Evolutionary conservation across 108 stramenopile genomes (phyloP).

Genomic region (Skeletonema menzelii): DNA sequence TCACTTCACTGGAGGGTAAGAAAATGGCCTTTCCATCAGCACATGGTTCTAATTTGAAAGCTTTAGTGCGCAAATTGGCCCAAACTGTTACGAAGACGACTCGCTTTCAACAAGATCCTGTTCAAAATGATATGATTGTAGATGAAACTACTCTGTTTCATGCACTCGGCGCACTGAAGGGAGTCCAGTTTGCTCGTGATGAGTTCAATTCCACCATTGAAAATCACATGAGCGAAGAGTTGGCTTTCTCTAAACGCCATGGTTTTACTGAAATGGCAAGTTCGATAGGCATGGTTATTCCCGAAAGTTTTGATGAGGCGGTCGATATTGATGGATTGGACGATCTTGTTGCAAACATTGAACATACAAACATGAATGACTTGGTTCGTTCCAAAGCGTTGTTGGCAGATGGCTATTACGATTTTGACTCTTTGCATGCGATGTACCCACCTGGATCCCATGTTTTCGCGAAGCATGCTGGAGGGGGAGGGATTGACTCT

Average conservation of each 20-base stretch:
- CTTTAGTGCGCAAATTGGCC: conserved; percentile 57
- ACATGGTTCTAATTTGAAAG: conserved; percentile 19
- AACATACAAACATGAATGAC: conserved; percentile 27
- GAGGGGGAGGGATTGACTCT: conserved; percentile 57
- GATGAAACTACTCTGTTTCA: conserved; percentile 50
- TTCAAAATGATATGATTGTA: conserved; percentile 30
- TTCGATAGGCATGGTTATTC: conserved; percentile 45
- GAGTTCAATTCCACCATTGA: conserved; percentile 53
- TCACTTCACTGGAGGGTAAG: conserved; percentile 1
- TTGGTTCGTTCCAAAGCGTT: conserved; percentile 14
- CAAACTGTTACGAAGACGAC: conserved; percentile 55
- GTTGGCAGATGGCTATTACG: conserved; percentile 49
- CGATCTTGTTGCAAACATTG: conserved; percentile 49
- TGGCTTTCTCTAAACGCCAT: conserved; percentile 51
- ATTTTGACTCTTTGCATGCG: conserved; percentile 59
- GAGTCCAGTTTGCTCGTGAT: conserved; percentile 57
- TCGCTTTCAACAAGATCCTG: background rate
- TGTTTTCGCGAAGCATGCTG: conserved; percentile 60
- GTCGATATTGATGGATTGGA: conserved; percentile 62
- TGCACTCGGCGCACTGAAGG: conserved; percentile 60
- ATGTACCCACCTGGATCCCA: conserved; percentile 45
- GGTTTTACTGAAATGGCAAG: conserved; percentile 49
- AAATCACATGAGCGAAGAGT: background rate
- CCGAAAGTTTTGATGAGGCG: background rate
- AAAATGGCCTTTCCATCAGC: conserved; percentile 26